These are phyloP conservation scores for Mycena galopus DNA, from an alignment of 768 basidiomycete species.

Conservation along the genomic window DNA sequence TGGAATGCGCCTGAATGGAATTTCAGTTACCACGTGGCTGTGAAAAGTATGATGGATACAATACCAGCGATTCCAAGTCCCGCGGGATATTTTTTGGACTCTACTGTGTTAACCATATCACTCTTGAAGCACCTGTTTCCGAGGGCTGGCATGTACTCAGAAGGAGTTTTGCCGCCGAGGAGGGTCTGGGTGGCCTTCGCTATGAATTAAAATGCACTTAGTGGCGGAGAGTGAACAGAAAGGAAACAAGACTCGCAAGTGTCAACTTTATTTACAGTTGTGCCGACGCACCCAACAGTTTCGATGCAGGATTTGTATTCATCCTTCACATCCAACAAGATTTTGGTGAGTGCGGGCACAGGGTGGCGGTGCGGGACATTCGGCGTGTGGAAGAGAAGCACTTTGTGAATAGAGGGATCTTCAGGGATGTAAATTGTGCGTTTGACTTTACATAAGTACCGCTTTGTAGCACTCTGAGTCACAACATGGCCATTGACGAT, in stretches of 20 bases:
- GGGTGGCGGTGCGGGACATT: background rate
- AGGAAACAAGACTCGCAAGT: background rate
- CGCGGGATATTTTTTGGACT: background rate
- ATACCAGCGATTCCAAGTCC: background rate
- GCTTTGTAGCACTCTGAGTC: background rate
- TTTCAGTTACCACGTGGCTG: too few species aligned
- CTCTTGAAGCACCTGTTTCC: background rate
- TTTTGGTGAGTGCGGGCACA: background rate
- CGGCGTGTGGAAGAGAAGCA: background rate
- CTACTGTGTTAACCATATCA: background rate
- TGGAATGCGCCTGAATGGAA: background rate
- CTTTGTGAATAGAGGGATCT: background rate
- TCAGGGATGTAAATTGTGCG: constrained; percentile 21
- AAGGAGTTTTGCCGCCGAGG: background rate
- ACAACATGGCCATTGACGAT: background rate
- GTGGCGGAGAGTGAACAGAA: background rate
- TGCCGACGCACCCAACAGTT: background rate
- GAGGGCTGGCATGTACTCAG: background rate
- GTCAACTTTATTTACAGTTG: background rate
- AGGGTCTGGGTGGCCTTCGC: background rate
- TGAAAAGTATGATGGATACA: background rate
- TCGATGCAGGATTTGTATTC: background rate
- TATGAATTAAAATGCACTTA: background rate
- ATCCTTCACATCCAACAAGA: background rate
- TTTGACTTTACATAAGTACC: background rate